Percentiles rank a stretch among this genome's conserved stretches.
phyloP scores from a whole-genome alignment of 192 early-diverging fungal species.

The Podila horticola region DNA sequence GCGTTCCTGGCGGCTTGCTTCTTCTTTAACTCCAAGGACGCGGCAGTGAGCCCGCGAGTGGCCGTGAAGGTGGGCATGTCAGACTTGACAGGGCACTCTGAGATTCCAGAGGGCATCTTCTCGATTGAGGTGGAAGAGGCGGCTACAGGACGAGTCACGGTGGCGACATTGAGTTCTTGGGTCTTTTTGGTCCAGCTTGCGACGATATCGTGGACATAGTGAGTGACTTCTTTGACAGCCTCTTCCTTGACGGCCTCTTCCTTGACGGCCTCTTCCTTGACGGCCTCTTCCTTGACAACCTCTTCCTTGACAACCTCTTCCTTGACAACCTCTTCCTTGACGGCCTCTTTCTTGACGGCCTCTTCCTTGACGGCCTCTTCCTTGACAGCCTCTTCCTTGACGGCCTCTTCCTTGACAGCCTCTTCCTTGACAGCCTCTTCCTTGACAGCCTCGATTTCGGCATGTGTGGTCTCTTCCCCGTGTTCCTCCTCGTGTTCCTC shows the following conservation, averaged over 20 bases:
- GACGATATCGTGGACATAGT: not conserved
- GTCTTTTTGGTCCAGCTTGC: not conserved
- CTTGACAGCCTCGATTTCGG: no score
- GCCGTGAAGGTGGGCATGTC: constrained; percentile 4
- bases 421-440: no score
- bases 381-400: no score
- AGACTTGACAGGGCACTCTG: constrained; percentile 5
- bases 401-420: no score
- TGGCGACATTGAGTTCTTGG: not conserved
- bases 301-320: no score
- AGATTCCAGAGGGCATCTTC: constrained; percentile 13
- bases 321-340: no score
- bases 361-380: no score
- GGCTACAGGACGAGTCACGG: not conserved
- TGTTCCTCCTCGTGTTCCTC: not conserved
- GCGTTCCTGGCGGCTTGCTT: constrained; percentile 39
- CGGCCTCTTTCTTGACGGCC: no score
- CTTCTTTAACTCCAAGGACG: constrained; percentile 35
- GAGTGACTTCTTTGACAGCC: not conserved
- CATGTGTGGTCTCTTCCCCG: no score
- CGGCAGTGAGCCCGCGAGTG: constrained; percentile 20
- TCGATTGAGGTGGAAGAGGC: not conserved
- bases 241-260: not conserved
- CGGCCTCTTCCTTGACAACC: not conserved
- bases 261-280: not conserved